phyloP scores from a whole-genome alignment of 2,329 filamentous ascomycete species.

The Diaporthe sp. region DNA sequence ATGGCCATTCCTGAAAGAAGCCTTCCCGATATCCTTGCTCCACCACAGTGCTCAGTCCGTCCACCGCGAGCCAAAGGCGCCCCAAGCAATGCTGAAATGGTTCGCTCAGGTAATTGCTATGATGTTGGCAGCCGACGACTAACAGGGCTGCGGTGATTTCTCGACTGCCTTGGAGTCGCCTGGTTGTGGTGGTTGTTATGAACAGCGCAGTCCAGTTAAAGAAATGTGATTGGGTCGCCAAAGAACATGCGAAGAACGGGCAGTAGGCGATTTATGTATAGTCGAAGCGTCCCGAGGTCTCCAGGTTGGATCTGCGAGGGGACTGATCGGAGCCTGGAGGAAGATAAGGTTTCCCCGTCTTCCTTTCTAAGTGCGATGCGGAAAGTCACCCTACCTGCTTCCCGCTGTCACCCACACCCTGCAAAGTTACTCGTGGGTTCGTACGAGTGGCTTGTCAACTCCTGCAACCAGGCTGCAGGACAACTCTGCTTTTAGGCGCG shows the following conservation, averaged over 20 bases:
- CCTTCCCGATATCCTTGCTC: conserved; percentile 15
- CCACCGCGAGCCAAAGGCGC: conserved; percentile 27
- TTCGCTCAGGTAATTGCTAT: neutral
- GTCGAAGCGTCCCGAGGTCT: conserved; percentile 3
- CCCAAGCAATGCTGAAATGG: neutral
- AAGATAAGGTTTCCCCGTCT: conserved; percentile 40
- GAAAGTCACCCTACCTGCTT: conserved; percentile 36
- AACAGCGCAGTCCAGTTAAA: neutral
- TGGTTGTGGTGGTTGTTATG: neutral
- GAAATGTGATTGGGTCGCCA: conserved; percentile 15
- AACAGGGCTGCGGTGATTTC: neutral
- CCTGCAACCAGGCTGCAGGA: conserved; percentile 11
- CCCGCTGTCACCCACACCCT: conserved; percentile 38
- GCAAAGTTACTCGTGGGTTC: conserved; percentile 25
- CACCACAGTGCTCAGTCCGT: neutral
- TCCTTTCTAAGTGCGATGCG: conserved; percentile 20
- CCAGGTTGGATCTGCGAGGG: neutral
- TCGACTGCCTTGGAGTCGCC: neutral
- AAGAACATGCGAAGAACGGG: neutral
- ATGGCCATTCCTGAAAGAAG: conserved; percentile 42
- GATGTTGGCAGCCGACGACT: neutral
- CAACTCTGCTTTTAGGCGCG: conserved; percentile 35
- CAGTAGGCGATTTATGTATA: conserved; percentile 26
- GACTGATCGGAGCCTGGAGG: conserved; percentile 21
- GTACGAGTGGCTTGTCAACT: conserved; percentile 21